phyloP scores from a whole-genome alignment of 257 asterid species.

The Solanum ahanhuiri region DNA sequence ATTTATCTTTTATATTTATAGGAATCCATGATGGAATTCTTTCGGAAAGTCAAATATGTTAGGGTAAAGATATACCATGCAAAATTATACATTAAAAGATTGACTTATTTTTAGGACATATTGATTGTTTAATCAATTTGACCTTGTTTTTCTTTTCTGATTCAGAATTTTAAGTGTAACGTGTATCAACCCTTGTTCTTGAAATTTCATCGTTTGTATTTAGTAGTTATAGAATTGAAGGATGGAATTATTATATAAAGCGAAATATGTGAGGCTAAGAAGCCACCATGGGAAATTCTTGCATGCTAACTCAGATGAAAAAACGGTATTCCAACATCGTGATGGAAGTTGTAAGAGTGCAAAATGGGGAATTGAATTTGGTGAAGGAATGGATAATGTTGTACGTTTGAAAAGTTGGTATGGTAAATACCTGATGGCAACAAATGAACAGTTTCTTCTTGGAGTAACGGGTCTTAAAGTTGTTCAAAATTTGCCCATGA shows the following conservation, averaged over 20 bases:
- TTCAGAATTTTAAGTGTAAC: slow-evolving; percentile 9
- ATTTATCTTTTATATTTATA: background rate
- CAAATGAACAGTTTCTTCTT: slow-evolving; percentile 30
- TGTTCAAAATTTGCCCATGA: background rate
- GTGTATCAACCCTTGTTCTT: background rate
- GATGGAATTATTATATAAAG: slow-evolving; percentile 57
- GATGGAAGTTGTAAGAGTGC: slow-evolving; percentile 30
- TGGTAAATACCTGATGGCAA: slow-evolving; percentile 51
- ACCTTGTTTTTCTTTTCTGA: slow-evolving; percentile 10
- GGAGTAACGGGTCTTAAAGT: background rate
- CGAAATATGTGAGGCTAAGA: slow-evolving; percentile 47
- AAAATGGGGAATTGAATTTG: slow-evolving; percentile 30
- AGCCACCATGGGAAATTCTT: slow-evolving; percentile 62
- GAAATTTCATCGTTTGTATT: background rate
- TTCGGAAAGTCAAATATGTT: slow-evolving; percentile 46
- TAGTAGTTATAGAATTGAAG: slow-evolving; percentile 49
- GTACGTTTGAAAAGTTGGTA: slow-evolving; percentile 50
- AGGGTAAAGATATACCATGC: slow-evolving; percentile 62
- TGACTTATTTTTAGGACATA: slow-evolving; percentile 39
- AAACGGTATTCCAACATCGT: slow-evolving; percentile 52
- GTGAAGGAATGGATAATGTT: no score
- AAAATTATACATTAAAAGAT: slow-evolving; percentile 57
- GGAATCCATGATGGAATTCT: slow-evolving; percentile 59
- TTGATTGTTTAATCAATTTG: background rate
- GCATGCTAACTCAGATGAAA: slow-evolving; percentile 57